phyloP scores from a whole-genome alignment of 2,329 filamentous ascomycete species.

The Alternaria sp. region DNA sequence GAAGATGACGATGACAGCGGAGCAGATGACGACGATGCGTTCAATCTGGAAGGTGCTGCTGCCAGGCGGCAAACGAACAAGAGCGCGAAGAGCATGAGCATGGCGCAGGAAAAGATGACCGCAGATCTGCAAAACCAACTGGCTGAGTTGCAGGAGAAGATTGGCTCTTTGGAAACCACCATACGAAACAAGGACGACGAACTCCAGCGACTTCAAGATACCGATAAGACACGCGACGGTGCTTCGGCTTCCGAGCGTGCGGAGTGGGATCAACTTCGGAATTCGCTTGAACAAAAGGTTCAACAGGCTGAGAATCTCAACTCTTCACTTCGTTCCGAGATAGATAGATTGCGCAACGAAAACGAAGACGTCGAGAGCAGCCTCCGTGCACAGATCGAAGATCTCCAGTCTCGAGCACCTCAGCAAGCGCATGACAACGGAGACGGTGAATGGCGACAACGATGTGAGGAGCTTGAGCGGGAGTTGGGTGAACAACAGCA shows the following conservation, averaged over 20 bases:
- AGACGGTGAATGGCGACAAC: constrained; percentile 45
- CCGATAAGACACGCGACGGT: constrained; percentile 60
- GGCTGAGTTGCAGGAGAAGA: constrained; percentile 73
- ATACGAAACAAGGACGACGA: constrained; percentile 76
- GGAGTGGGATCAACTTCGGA: constrained; percentile 71
- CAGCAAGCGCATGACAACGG: constrained; percentile 26
- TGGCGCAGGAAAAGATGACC: constrained; percentile 55
- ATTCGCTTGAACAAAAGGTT: constrained; percentile 74
- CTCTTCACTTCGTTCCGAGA: constrained; percentile 76
- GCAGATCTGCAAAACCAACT: constrained; percentile 83
- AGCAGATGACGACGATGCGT: constrained; percentile 65
- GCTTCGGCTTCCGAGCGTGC: constrained; percentile 69
- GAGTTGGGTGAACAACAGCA: constrained; percentile 80
- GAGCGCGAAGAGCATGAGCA: constrained; percentile 44
- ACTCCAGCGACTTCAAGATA: constrained; percentile 65
- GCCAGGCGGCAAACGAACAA: constrained; percentile 55
- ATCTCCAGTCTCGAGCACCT: constrained; percentile 44
- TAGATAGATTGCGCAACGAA: constrained; percentile 74
- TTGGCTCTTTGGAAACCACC: constrained; percentile 73
- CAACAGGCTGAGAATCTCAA: constrained; percentile 78
- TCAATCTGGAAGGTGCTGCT: constrained; percentile 62
- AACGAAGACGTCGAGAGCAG: constrained; percentile 69
- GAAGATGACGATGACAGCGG: constrained; percentile 75
- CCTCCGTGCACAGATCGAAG: constrained; percentile 69
- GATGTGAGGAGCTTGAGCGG: constrained; percentile 54